Evolutionary conservation across 2,329 filamentous ascomycete genomes (phyloP).

Genomic region (Coniella lustricola): DNA sequence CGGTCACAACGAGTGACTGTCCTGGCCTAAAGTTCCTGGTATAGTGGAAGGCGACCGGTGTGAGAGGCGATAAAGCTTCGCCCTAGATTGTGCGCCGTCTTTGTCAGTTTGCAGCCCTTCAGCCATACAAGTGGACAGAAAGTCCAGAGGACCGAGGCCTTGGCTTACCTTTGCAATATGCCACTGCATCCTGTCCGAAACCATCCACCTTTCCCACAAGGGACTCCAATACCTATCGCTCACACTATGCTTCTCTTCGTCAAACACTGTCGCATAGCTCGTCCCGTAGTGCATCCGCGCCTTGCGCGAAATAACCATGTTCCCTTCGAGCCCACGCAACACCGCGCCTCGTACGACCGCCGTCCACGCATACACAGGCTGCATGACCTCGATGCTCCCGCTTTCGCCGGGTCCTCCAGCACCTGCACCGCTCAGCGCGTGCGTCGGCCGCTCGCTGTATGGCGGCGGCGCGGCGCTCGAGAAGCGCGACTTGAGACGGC

Average conservation of each 20-base stretch:
- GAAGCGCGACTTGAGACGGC: conserved; percentile 63
- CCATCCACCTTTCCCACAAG: conserved; percentile 78
- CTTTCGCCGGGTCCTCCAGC: conserved; percentile 41
- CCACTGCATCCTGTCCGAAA: conserved; percentile 78
- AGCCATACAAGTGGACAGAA: no score
- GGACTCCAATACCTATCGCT: conserved; percentile 73
- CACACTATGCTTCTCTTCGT: conserved; percentile 66
- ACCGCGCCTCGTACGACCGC: conserved; percentile 74
- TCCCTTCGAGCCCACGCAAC: conserved; percentile 66
- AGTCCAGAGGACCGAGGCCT: no score
- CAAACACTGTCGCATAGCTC: conserved; percentile 73
- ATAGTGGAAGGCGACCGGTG: conserved; percentile 76
- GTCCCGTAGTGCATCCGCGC: conserved; percentile 74
- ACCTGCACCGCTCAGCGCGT: conserved; percentile 42
- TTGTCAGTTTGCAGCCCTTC: no score
- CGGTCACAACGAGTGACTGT: conserved; percentile 69
- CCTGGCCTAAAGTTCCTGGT: conserved; percentile 76
- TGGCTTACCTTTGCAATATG: conserved; percentile 64
- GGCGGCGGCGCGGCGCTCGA: conserved; percentile 49
- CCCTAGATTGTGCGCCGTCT: conserved; percentile 38
- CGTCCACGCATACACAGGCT: conserved; percentile 76
- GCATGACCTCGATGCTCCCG: conserved; percentile 68
- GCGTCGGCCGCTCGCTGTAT: conserved; percentile 65
- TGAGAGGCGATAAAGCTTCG: conserved; percentile 65
- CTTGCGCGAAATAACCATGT: conserved; percentile 69